These are phyloP conservation scores for Dianthus caryophyllus DNA, from an alignment of 148 eudicot genomes.

Conservation along the genomic window DNA sequence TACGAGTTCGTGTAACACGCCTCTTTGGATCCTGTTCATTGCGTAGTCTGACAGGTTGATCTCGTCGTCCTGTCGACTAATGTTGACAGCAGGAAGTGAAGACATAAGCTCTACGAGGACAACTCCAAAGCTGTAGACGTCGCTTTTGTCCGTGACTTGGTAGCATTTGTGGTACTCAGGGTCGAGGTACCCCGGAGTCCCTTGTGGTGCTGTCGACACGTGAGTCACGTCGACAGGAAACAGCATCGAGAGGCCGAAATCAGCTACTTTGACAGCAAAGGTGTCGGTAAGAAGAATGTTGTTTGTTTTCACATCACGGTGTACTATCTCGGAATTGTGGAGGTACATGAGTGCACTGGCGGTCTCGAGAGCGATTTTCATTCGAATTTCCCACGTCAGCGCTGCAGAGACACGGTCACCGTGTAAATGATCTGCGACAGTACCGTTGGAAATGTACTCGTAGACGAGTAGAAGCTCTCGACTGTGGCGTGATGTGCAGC, in stretches of 20 bases:
- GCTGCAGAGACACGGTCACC: slow-evolving; percentile 2
- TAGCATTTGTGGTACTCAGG: slow-evolving; percentile 10
- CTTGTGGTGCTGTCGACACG: slow-evolving; percentile 13
- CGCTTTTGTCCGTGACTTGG: slow-evolving; percentile 8
- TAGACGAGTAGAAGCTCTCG: slow-evolving; percentile 12
- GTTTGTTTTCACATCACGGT: slow-evolving; percentile 18
- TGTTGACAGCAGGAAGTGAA: slow-evolving; percentile 7
- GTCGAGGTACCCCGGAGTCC: slow-evolving; percentile 12
- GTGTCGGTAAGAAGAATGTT: slow-evolving; percentile 1
- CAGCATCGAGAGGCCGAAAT: slow-evolving; percentile 9
- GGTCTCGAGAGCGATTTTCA: slow-evolving; percentile 13
- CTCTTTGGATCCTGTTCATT: slow-evolving; percentile 5
- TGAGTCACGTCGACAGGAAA: slow-evolving; percentile 11
- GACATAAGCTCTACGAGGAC: slow-evolving; percentile 11
- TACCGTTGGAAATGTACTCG: slow-evolving; percentile 12
- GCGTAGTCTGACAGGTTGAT: slow-evolving; percentile 8
- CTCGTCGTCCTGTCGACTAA: neutral
- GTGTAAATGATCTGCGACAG: slow-evolving; percentile 10
- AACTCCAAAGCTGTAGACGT: slow-evolving; percentile 13
- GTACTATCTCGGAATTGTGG: slow-evolving; percentile 8
- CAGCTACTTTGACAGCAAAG: slow-evolving; percentile 6
- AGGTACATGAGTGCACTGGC: slow-evolving; percentile 11
- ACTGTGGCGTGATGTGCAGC: slow-evolving; percentile 11
- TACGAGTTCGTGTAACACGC: neutral
- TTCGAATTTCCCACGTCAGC: neutral